A percentile compares a stretch with the other conserved stretches of the same genome.
These are phyloP conservation scores for Cyclostephanos invisitatus DNA, from an alignment of 108 stramenopile species.

Conservation along the genomic window DNA sequence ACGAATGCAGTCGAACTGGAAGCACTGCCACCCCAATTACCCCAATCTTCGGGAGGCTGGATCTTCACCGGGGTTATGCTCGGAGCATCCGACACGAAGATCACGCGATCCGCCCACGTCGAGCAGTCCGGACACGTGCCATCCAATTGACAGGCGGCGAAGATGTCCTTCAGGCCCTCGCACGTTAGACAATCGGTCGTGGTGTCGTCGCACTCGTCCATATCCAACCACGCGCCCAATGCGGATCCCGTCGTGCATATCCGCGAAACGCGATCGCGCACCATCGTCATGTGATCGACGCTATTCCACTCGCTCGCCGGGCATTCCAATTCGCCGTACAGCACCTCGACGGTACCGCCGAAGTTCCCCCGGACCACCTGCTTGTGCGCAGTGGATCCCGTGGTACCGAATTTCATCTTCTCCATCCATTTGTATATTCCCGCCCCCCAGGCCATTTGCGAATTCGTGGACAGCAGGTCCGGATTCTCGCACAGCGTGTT, in stretches of 20 bases:
- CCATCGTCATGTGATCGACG: constrained; percentile 31
- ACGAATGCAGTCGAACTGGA: neutral
- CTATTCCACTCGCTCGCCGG: constrained; percentile 38
- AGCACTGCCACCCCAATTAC: neutral
- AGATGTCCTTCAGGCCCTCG: constrained; percentile 43
- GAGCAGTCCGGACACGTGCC: constrained; percentile 40
- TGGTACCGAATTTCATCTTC: constrained; percentile 37
- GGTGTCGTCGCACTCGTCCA: constrained; percentile 40
- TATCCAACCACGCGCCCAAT: constrained; percentile 39
- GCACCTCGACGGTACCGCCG: constrained; percentile 39
- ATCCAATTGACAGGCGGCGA: constrained; percentile 29
- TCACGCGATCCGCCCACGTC: constrained; percentile 18
- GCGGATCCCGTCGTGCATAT: constrained; percentile 41
- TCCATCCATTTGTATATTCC: constrained; percentile 52
- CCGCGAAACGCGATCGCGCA: constrained; percentile 25
- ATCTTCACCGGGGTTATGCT: constrained; percentile 38
- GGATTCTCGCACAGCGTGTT: constrained; percentile 35
- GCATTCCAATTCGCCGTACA: constrained; percentile 45
- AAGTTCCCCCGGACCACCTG: constrained; percentile 44
- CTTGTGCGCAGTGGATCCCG: constrained; percentile 44
- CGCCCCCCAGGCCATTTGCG: constrained; percentile 37
- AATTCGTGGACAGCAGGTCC: constrained; percentile 41
- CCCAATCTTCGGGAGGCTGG: constrained; percentile 37
- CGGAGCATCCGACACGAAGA: constrained; percentile 33
- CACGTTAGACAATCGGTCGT: constrained; percentile 35